phyloP scores from a whole-genome alignment of 2,329 filamentous ascomycete genomes.

The Epichloe amarillans region DNA sequence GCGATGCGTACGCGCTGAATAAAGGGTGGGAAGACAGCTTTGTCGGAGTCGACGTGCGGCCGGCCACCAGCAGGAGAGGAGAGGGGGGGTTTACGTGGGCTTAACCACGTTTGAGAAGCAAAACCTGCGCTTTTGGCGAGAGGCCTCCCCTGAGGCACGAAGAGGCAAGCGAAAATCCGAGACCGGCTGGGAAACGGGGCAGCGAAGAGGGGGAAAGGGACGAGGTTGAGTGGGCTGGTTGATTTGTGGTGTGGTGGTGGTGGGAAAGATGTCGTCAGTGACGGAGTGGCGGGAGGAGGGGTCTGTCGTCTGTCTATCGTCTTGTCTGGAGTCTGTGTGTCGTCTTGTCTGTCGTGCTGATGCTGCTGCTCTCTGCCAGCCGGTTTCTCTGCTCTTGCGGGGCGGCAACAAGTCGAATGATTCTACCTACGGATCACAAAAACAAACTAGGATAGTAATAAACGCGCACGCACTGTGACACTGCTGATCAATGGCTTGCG shows the following conservation, averaged over 20 bases:
- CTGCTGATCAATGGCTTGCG: too few species aligned
- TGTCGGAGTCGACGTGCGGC: neutral
- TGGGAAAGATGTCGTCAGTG: constrained; percentile 25
- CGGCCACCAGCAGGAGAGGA: neutral
- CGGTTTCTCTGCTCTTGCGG: neutral
- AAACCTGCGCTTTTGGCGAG: neutral
- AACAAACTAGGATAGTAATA: too few species aligned
- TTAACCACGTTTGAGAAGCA: neutral
- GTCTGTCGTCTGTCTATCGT: neutral
- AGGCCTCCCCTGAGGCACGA: neutral
- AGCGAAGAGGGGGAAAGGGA: constrained; percentile 5
- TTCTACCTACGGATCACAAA: too few species aligned
- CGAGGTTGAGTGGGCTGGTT: constrained; percentile 7
- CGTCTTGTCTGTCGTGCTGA: too few species aligned
- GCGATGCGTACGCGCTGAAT: constrained; percentile 27
- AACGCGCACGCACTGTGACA: too few species aligned
- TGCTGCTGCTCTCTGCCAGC: neutral
- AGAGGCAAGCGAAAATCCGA: neutral
- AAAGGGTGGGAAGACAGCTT: constrained; percentile 6
- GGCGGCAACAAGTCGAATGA: too few species aligned
- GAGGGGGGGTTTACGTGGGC: neutral
- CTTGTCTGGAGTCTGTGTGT: too few species aligned
- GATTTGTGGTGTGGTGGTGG: constrained; percentile 13
- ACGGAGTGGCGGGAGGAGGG: constrained; percentile 13
- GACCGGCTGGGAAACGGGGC: neutral